Base-by-base conservation (phyloP, 108 stramenopile species). In the Nitzschia sp. region DNA sequence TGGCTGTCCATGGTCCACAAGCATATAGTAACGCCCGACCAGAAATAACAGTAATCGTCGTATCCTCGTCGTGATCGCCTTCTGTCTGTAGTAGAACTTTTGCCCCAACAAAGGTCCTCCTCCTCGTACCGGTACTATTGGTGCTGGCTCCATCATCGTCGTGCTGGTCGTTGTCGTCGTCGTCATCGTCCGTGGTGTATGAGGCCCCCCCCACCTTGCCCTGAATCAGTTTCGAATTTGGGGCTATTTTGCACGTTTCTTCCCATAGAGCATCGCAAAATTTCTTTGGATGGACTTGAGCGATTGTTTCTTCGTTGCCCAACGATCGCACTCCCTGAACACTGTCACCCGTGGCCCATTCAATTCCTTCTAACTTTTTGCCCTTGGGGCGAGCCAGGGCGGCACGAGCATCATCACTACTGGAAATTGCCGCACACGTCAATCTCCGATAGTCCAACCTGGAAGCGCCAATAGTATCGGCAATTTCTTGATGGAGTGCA, bases 241-340 rank as follows among this genome's bases (percentile, higher is more conserved):
- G 52, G 29, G 60, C 45, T 19, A 61, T 28, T 16, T 17, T 6
- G 28, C 53, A 26, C 1, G 79, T 75, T 2, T 57, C 27, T 59
- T 68, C 60, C 72, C 77, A 83, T 52, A 88, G 48, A 15, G 62
- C 30, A 22, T 73, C 69, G 35, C 84, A 83, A 1, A 88, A 60
- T 59, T 69, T 74, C 34, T 75, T 76, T 2, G 91, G 86, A 57
- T 85, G 84, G 36, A 93, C 91, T 72, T 93, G 91, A 34, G 91
- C 91, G 38, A 88, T 93, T 1, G 79, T 78, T n/a, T 22, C 1
- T 38, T 84, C 83, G 52, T 79, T 68, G 2, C 80, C 85, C 47
- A 80, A 16, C 3, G 44, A 17, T 31, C 45, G 21, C 38, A 73
- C 35, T 25, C 77, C 80, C 45, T 69, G 45, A 19, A 82, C 72